phyloP scores from a whole-genome alignment of 2,329 filamentous ascomycete species.

The Alternaria hordeiaustralica region DNA sequence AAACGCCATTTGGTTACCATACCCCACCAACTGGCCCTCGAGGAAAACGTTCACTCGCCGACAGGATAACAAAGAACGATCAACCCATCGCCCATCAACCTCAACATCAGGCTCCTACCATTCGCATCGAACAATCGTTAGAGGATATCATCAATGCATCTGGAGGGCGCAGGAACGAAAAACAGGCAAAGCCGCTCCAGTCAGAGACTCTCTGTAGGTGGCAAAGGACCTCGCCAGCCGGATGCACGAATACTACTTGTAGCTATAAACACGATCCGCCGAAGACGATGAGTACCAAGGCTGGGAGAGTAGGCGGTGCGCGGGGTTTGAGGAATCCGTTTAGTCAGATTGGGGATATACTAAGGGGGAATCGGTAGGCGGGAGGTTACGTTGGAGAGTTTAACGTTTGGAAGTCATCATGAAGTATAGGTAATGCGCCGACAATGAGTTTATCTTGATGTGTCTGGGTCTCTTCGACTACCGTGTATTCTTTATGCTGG shows the following conservation, averaged over 20 bases:
- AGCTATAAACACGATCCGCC: not conserved
- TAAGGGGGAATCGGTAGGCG: not conserved
- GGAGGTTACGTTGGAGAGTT: not conserved
- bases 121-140: not conserved
- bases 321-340: not conserved
- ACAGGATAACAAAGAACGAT: not conserved
- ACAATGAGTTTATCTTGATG: not conserved
- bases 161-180: not conserved
- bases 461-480: not conserved
- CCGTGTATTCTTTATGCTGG: too few species aligned
- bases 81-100: not conserved
- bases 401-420: not conserved
- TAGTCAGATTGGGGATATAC: not conserved
- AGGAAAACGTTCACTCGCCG: not conserved
- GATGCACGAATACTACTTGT: not conserved
- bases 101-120: not conserved
- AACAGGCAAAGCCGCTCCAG: not conserved
- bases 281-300: not conserved
- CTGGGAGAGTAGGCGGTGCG: too few species aligned
- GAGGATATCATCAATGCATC: not conserved
- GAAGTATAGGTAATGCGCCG: not conserved
- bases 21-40: not conserved
- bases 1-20: not conserved
- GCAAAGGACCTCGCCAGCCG: not conserved
- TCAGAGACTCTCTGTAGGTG: not conserved